phyloP scores from a whole-genome alignment of 2,329 filamentous ascomycete genomes.

The Sordariomycetes sp. region DNA sequence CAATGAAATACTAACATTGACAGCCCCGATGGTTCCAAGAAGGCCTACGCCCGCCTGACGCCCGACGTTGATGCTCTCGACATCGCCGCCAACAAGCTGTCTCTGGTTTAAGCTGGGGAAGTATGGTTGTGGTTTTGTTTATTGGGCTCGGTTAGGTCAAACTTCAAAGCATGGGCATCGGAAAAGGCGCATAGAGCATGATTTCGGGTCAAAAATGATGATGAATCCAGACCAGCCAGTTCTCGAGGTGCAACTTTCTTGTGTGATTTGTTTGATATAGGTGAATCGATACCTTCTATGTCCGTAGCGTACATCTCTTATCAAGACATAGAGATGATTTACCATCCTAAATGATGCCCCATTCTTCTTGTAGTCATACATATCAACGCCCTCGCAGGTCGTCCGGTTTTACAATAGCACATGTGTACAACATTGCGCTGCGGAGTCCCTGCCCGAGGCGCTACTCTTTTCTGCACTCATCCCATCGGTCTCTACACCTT shows the following conservation, averaged over 20 bases:
- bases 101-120: conserved; percentile 67
- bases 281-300: no score
- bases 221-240: conserved; percentile 21
- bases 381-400: no score
- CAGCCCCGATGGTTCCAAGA: conserved; percentile 95
- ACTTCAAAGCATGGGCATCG: conserved; percentile 26
- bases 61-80: conserved; percentile 96
- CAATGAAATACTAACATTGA: conserved; percentile 8
- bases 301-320: no score
- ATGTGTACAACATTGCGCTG: no score
- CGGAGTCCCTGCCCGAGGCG: neutral
- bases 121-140: conserved; percentile 10
- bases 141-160: conserved; percentile 32
- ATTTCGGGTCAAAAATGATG: conserved; percentile 23
- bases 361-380: no score
- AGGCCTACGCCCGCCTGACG: conserved; percentile 94
- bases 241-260: no score
- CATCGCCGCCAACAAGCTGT: conserved; percentile 98
- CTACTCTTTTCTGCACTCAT: neutral
- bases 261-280: no score
- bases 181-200: conserved; percentile 24
- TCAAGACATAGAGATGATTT: no score
- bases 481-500: no score
- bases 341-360: no score
- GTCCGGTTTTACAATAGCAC: no score